These are phyloP conservation scores for Lentinula sp. DNA, from an alignment of 768 basidiomycete genomes.

Conservation along the genomic window DNA sequence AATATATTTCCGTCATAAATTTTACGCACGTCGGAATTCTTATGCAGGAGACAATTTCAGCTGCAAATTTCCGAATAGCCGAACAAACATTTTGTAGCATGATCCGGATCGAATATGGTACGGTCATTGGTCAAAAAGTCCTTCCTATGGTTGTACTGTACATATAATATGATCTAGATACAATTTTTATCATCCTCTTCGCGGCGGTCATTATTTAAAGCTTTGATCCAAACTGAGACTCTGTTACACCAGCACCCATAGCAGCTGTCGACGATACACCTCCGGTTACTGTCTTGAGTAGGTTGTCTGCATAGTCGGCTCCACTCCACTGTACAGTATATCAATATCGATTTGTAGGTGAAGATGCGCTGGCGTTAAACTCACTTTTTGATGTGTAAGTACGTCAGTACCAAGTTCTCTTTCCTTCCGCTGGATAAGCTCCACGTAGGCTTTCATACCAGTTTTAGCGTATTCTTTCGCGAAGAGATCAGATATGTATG, in stretches of 20 bases:
- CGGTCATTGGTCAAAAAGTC: too few relatives aligned
- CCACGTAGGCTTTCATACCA: slow-evolving; percentile 99
- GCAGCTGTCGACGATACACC: slow-evolving; percentile 97
- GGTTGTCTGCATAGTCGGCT: slow-evolving; percentile 85
- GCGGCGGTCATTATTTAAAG: slow-evolving; percentile 19
- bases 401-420: slow-evolving; percentile 94
- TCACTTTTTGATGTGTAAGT: slow-evolving; percentile 92
- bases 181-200: too few relatives aligned
- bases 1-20: too few relatives aligned
- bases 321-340: slow-evolving; percentile 73
- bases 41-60: too few relatives aligned
- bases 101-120: too few relatives aligned
- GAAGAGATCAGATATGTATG: slow-evolving; percentile 92
- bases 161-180: background rate
- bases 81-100: too few relatives aligned
- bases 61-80: too few relatives aligned
- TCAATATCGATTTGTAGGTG: slow-evolving; percentile 10
- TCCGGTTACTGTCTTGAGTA: slow-evolving; percentile 95
- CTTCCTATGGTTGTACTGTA: background rate
- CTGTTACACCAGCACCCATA: slow-evolving; percentile 97
- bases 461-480: slow-evolving; percentile 85
- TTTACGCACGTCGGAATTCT: too few relatives aligned
- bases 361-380: slow-evolving; percentile 13
- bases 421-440: slow-evolving; percentile 88
- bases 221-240: slow-evolving; percentile 68